Evolutionary conservation across 2,329 filamentous ascomycete genomes (phyloP).

Genomic region (Clarireedia monteithiana): DNA sequence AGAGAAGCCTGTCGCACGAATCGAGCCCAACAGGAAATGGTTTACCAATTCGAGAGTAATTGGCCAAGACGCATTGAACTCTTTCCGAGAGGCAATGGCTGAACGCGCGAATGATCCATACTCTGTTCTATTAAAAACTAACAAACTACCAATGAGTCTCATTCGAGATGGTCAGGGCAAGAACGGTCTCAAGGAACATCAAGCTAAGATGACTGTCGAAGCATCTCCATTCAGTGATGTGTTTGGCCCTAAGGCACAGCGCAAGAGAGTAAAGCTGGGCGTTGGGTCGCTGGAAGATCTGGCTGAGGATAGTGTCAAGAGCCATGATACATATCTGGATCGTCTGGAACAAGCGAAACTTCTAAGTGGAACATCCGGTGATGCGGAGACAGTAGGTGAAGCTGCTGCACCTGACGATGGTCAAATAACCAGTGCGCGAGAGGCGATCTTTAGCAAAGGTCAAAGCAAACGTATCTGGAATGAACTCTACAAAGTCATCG

Average conservation of each 20-base stretch:
- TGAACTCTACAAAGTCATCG: slow-evolving; percentile 90
- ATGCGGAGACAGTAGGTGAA: slow-evolving; percentile 39
- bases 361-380: slow-evolving; percentile 60
- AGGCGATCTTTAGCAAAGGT: slow-evolving; percentile 88
- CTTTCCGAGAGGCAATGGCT: slow-evolving; percentile 86
- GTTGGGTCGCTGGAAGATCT: slow-evolving; percentile 77
- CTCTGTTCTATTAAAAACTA: slow-evolving; percentile 88
- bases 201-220: slow-evolving; percentile 90
- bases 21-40: slow-evolving; percentile 97
- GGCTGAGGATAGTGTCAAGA: slow-evolving; percentile 69
- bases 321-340: slow-evolving; percentile 75
- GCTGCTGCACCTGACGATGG: slow-evolving; percentile 34
- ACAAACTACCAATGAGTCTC: slow-evolving; percentile 93
- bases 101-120: slow-evolving; percentile 88
- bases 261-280: slow-evolving; percentile 85
- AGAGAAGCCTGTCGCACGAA: slow-evolving; percentile 73
- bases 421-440: slow-evolving; percentile 56
- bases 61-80: slow-evolving; percentile 76
- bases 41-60: slow-evolving; percentile 91
- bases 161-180: slow-evolving; percentile 71
- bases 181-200: slow-evolving; percentile 85
- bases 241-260: slow-evolving; percentile 87
- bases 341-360: slow-evolving; percentile 71
- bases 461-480: slow-evolving; percentile 97
- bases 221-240: slow-evolving; percentile 78